phyloP scores from a whole-genome alignment of 352 stramenopile species.

The Peronospora tabacina region DNA sequence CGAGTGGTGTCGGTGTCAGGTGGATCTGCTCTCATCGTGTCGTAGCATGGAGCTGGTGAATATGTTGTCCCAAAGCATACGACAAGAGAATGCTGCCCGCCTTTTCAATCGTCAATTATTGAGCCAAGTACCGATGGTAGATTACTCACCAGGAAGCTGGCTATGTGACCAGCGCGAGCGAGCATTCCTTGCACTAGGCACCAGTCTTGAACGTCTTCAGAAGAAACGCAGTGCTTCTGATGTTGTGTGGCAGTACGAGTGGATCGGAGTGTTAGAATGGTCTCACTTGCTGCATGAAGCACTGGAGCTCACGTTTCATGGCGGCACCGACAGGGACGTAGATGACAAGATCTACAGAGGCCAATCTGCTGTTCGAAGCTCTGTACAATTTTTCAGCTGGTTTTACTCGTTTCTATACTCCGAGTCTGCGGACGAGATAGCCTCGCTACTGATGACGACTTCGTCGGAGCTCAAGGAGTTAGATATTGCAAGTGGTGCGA shows the following conservation, averaged over 20 bases:
- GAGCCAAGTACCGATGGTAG: slow-evolving; percentile 8
- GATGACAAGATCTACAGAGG: neutral
- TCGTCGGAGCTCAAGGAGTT: slow-evolving; percentile 16
- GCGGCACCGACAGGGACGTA: neutral
- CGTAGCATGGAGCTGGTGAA: slow-evolving; percentile 35
- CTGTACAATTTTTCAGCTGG: slow-evolving; percentile 36
- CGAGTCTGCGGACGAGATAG: slow-evolving; percentile 16
- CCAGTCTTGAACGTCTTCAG: slow-evolving; percentile 18
- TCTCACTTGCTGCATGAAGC: slow-evolving; percentile 25
- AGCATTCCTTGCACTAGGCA: slow-evolving; percentile 12
- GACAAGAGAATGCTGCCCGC: slow-evolving; percentile 6
- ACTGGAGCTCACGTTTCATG: slow-evolving; percentile 19
- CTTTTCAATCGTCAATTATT: slow-evolving; percentile 25
- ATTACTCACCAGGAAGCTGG: slow-evolving; percentile 2
- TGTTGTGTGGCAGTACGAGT: slow-evolving; percentile 26
- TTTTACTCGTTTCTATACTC: slow-evolving; percentile 30
- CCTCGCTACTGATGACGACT: slow-evolving; percentile 17
- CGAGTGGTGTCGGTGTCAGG: slow-evolving; percentile 29
- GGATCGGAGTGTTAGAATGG: slow-evolving; percentile 27
- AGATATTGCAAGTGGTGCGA: slow-evolving; percentile 16
- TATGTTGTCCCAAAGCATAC: slow-evolving; percentile 20
- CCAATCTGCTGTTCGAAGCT: slow-evolving; percentile 2
- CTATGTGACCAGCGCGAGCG: slow-evolving; percentile 7
- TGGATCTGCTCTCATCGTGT: slow-evolving; percentile 28
- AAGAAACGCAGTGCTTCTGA: slow-evolving; percentile 11